A percentile compares a stretch with the other conserved stretches of the same genome.
Conservation (phyloP, 768 basidiomycete species). For the Kwoniella bestiolae region DNA sequence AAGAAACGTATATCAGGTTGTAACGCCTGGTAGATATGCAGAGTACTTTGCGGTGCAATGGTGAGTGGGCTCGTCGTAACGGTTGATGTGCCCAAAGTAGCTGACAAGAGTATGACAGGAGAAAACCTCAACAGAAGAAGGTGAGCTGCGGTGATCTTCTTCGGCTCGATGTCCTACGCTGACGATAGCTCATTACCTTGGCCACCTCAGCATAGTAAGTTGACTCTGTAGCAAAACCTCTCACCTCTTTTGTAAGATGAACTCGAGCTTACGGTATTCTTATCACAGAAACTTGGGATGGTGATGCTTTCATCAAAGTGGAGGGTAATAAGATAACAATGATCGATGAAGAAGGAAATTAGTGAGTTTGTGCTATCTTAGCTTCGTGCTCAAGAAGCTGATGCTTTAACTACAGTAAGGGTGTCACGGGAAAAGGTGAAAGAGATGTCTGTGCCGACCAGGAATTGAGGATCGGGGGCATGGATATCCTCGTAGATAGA, state of each 20-base stretch:
- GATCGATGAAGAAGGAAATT: constrained; percentile 50
- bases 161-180: background rate
- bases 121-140: constrained; percentile 52
- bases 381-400: background rate
- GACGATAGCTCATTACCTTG: constrained; percentile 2
- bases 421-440: constrained; percentile 9
- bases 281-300: constrained; percentile 55
- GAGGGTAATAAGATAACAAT: constrained; percentile 42
- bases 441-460: constrained; percentile 35
- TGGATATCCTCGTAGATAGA: constrained; percentile 39
- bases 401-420: constrained; percentile 29
- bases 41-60: constrained; percentile 42
- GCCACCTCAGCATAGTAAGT: constrained; percentile 40
- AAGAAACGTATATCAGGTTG: constrained; percentile 29
- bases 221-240: background rate
- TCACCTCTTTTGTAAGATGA: background rate
- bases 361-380: constrained; percentile 31
- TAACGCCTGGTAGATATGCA: constrained; percentile 7
- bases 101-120: constrained; percentile 24
- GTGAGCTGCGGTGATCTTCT: constrained; percentile 20
- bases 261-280: background rate
- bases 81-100: background rate
- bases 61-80: constrained; percentile 27
- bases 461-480: constrained; percentile 46
- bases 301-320: constrained; percentile 51